Evolutionary conservation across 176 grass and related monocot species (phyloP).

Genomic region (Hsuehochloa calcarea): DNA sequence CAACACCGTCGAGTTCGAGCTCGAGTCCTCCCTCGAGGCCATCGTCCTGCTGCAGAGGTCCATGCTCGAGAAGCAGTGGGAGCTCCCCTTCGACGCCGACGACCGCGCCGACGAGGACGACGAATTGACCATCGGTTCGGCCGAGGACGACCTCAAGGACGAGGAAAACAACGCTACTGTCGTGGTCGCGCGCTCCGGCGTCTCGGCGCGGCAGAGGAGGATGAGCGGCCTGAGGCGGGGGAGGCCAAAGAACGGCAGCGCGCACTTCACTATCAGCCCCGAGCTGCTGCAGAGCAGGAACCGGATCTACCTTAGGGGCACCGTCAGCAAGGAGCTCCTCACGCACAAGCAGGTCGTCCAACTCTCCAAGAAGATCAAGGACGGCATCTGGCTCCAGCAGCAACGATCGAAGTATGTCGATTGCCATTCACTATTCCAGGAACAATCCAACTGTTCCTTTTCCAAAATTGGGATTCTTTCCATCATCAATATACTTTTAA

Average conservation of each 20-base stretch:
- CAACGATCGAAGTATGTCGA: conserved; percentile 63
- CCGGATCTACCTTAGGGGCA: conserved; percentile 73
- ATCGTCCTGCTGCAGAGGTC: conserved; percentile 80
- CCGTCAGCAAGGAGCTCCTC: conserved; percentile 73
- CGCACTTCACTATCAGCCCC: conserved; percentile 58
- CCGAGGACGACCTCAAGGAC: not conserved
- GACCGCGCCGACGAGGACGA: conserved; percentile 3
- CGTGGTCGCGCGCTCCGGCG: conserved; percentile 54
- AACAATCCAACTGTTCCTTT: not conserved
- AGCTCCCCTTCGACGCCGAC: conserved; percentile 79
- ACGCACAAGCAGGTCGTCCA: conserved; percentile 88
- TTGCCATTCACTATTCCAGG: not conserved
- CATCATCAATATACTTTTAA: not conserved
- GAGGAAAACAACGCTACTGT: not conserved
- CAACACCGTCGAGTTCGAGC: conserved; percentile 14
- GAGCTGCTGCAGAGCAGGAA: conserved; percentile 63
- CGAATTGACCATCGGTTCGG: not conserved
- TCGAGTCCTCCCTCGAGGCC: conserved; percentile 69
- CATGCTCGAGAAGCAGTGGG: conserved; percentile 96
- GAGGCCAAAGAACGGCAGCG: conserved; percentile 23
- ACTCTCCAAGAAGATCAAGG: conserved; percentile 93
- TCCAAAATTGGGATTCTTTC: not conserved
- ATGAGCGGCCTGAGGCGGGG: conserved; percentile 45
- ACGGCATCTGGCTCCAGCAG: conserved; percentile 67
- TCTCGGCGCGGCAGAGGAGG: conserved; percentile 73